Percentiles rank a stretch among this genome's conserved stretches.
phyloP scores from a whole-genome alignment of 2,329 filamentous ascomycete genomes.

The Penicillium sp. region DNA sequence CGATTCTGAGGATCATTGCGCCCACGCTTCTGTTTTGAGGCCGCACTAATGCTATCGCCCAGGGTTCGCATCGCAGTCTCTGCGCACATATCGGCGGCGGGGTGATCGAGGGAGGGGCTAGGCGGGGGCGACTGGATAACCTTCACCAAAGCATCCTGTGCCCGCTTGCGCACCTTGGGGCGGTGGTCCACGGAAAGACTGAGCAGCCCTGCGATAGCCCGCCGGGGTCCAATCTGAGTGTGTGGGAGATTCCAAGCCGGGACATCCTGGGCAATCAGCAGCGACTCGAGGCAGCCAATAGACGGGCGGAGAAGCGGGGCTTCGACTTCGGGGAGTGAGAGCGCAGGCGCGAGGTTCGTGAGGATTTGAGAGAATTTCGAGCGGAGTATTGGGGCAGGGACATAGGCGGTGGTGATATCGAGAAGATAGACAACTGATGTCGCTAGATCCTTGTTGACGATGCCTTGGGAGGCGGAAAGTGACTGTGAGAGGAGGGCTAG shows the following conservation, averaged over 20 bases:
- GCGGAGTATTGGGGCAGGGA: constrained; percentile 83
- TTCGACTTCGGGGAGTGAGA: constrained; percentile 80
- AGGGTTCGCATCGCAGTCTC: constrained; percentile 85
- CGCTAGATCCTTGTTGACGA: constrained; percentile 79
- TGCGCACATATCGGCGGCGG: constrained; percentile 94
- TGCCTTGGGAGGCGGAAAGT: constrained; percentile 64
- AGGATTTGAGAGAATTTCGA: constrained; percentile 96
- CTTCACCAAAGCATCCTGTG: constrained; percentile 84
- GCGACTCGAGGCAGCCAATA: constrained; percentile 91
- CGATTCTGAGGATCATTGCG: constrained; percentile 46
- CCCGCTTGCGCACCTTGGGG: constrained; percentile 92
- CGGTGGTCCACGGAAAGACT: constrained; percentile 83
- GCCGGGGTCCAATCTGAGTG: constrained; percentile 80
- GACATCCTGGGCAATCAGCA: constrained; percentile 86
- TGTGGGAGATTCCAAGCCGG: constrained; percentile 85
- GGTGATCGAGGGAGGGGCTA: constrained; percentile 90
- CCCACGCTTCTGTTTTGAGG: constrained; percentile 70
- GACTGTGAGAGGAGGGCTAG: constrained; percentile 84
- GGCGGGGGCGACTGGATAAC: constrained; percentile 85
- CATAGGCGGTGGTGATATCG: constrained; percentile 84
- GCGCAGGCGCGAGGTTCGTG: constrained; percentile 79
- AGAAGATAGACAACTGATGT: constrained; percentile 93
- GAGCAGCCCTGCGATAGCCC: constrained; percentile 84
- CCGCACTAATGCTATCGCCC: constrained; percentile 69
- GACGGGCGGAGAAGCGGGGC: constrained; percentile 84